These are phyloP conservation scores for Chiua virens DNA, from an alignment of 768 basidiomycete genomes.

Conservation along the genomic window DNA sequence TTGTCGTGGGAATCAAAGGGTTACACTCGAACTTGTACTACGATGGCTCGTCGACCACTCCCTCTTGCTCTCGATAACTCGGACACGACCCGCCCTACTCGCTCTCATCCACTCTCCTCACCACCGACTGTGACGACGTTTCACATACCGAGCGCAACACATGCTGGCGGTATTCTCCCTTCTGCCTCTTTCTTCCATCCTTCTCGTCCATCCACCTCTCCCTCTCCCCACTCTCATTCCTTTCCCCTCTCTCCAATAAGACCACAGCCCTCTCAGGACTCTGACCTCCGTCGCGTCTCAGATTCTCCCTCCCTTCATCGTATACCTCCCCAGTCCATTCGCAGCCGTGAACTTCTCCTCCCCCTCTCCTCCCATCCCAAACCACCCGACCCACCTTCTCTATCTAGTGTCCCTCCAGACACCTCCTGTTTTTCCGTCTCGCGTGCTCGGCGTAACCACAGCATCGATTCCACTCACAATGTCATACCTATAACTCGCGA, in stretches of 20 bases:
- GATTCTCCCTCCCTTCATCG: constrained; percentile 25
- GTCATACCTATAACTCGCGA: constrained; percentile 18
- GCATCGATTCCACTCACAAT: constrained; percentile 48
- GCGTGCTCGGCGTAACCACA: constrained; percentile 51
- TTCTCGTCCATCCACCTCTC: constrained; percentile 41
- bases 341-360: constrained; percentile 72
- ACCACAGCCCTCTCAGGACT: constrained; percentile 40
- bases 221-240: constrained; percentile 32
- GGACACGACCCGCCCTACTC: constrained; percentile 7
- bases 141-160: constrained; percentile 44
- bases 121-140: constrained; percentile 29
- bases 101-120: constrained; percentile 26
- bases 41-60: not conserved
- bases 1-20: constrained; percentile 11
- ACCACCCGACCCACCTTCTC: not conserved
- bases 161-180: constrained; percentile 75
- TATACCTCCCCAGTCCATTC: constrained; percentile 48
- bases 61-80: constrained; percentile 18
- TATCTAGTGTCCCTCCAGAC: not conserved
- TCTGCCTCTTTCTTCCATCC: constrained; percentile 79
- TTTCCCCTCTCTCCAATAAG: constrained; percentile 34
- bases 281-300: constrained; percentile 35
- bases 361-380: constrained; percentile 37
- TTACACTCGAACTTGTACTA: not conserved
- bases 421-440: constrained; percentile 48